A percentile compares a stretch with the other conserved stretches of the same genome.
Evolutionary conservation across 1,284 basidiomycete genomes (phyloP).

Genomic region (Heliocybe sulcata): DNA sequence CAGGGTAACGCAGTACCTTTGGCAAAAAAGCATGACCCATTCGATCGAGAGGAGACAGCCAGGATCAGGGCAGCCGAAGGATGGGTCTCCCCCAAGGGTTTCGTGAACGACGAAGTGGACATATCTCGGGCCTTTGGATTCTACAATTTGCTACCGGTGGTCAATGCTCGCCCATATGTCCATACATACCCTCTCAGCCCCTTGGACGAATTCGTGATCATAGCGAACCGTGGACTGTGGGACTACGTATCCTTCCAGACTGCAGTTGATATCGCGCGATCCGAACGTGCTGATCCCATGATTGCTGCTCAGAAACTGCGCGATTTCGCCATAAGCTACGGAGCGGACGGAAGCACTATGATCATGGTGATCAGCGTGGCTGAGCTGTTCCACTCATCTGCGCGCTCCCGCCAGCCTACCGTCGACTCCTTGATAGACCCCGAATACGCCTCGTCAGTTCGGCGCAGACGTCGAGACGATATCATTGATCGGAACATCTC

Average conservation of each 20-base stretch:
- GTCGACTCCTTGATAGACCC: conserved; percentile 36
- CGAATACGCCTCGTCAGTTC: conserved; percentile 27
- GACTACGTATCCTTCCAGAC: conserved; percentile 93
- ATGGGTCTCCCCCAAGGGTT: conserved; percentile 92
- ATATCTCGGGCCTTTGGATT: conserved; percentile 93
- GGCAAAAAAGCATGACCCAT: conserved; percentile 86
- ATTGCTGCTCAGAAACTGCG: conserved; percentile 95
- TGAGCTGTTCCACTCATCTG: conserved; percentile 60
- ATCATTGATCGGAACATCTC: conserved; percentile 46
- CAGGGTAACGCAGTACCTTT: conserved; percentile 76
- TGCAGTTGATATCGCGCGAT: conserved; percentile 93
- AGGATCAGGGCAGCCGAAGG: conserved; percentile 91
- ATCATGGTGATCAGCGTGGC: conserved; percentile 94
- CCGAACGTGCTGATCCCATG: conserved; percentile 86
- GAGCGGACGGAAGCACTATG: conserved; percentile 92
- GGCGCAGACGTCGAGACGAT: conserved; percentile 30
- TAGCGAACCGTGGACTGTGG: conserved; percentile 93
- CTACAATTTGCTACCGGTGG: conserved; percentile 85
- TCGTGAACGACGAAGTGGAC: conserved; percentile 90
- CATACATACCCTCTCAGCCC: conserved; percentile 68
- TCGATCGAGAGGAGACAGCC: conserved; percentile 78
- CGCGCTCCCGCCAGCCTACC: conserved; percentile 36
- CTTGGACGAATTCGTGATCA: conserved; percentile 94
- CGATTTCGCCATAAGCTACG: conserved; percentile 96
- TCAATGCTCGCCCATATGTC: conserved; percentile 87